phyloP scores from a whole-genome alignment of 257 asterid genomes.

The Lantana camara region DNA sequence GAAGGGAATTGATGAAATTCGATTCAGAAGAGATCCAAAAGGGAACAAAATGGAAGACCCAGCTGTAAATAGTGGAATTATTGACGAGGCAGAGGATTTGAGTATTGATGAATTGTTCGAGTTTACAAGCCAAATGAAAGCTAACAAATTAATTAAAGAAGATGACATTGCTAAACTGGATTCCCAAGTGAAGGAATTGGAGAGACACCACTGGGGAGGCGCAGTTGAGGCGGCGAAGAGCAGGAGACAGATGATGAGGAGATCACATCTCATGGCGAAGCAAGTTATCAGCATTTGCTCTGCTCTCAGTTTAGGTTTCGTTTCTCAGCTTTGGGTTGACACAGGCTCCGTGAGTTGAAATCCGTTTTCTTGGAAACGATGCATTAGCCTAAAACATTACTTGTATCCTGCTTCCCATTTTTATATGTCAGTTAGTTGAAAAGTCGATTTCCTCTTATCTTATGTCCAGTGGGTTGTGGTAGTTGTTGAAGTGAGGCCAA shows the following conservation, averaged over 20 bases:
- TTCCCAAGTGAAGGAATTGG: conserved; percentile 27
- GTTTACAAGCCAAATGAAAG: conserved; percentile 28
- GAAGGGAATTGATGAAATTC: conserved; percentile 13
- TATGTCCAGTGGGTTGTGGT: conserved; percentile 45
- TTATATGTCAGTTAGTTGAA: not conserved
- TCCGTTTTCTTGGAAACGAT: too few species aligned
- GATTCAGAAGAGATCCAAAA: conserved; percentile 11
- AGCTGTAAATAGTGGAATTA: conserved; percentile 14
- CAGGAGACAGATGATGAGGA: conserved; percentile 54
- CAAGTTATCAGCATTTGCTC: conserved; percentile 72
- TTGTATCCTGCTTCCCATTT: not conserved
- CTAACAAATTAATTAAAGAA: conserved; percentile 16
- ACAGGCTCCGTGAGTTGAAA: conserved; percentile 52
- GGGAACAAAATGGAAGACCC: not conserved
- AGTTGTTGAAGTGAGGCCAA: conserved; percentile 68
- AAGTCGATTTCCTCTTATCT: conserved; percentile 6
- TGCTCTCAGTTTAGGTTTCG: conserved; percentile 62
- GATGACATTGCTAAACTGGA: conserved; percentile 26
- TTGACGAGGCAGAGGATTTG: conserved; percentile 26
- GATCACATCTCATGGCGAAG: conserved; percentile 63
- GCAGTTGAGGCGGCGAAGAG: conserved; percentile 25
- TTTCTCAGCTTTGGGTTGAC: conserved; percentile 79
- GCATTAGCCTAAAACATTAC: not conserved
- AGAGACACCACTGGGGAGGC: conserved; percentile 5
- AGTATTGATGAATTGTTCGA: conserved; percentile 29